Conservation (phyloP, 352 stramenopile species). For the Phytophthora sp. region DNA sequence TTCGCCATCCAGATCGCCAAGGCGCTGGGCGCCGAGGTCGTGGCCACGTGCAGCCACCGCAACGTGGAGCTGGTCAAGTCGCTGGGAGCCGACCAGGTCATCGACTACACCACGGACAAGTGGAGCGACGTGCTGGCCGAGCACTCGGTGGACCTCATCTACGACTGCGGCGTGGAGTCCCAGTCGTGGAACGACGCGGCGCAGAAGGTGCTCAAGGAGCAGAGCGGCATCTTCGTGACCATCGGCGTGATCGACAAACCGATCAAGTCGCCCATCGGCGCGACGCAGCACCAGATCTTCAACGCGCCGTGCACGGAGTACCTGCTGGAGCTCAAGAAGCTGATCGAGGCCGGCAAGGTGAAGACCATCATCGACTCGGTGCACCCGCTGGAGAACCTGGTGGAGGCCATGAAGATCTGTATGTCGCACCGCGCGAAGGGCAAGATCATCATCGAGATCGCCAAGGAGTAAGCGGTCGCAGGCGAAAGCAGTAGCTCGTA, state of each 20-base stretch:
- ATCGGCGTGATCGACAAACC: conserved; percentile 38
- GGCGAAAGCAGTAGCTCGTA: neutral
- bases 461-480: conserved; percentile 17
- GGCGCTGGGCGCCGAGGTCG: conserved; percentile 27
- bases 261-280: conserved; percentile 63
- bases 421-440: conserved; percentile 59
- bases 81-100: conserved; percentile 53
- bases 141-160: conserved; percentile 42
- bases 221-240: conserved; percentile 38
- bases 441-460: conserved; percentile 73
- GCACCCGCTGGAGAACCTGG: conserved; percentile 55
- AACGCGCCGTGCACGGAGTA: conserved; percentile 10
- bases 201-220: conserved; percentile 44
- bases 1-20: conserved; percentile 70
- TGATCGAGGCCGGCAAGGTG: conserved; percentile 38
- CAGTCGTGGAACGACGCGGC: conserved; percentile 39
- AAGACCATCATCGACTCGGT: conserved; percentile 57
- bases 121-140: conserved; percentile 41
- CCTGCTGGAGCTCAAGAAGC: conserved; percentile 37
- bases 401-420: conserved; percentile 55
- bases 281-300: conserved; percentile 13
- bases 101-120: conserved; percentile 61
- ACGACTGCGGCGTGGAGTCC: conserved; percentile 37
- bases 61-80: conserved; percentile 51
- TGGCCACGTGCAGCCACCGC: conserved; percentile 44